Base-by-base conservation (phyloP, 2,329 filamentous ascomycete genomes). In the Fusarium sacchari region DNA sequence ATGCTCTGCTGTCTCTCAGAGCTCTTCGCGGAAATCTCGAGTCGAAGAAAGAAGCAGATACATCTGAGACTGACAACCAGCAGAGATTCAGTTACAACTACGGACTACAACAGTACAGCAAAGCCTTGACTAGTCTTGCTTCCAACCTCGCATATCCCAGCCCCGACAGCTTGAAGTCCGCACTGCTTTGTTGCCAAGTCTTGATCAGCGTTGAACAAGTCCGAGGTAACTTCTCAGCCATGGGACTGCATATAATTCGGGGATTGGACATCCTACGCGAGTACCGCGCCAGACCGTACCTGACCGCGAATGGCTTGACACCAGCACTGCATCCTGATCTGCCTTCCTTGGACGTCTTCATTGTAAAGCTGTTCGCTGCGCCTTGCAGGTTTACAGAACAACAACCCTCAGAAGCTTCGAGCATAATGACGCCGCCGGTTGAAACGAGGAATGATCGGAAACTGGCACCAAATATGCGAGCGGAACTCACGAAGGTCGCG, bases 191-290 rank as follows among this genome's bases (percentile, higher is more conserved):
- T 78, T 86, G 85, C 73, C 83, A 86, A 69, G 74, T 86, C 44
- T 82, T 86, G 69, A 85, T 86, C 72, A 85, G 84, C 72, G 85
- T 86, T 63, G 84, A 86, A 72, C 83, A 86, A 77, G 80, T 83
- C 59, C 79, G 79, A 36, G 75, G 77, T 10, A 84, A 85, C 60
- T 84, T 81, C 42, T 65, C 77, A 67, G 80, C 83, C 42, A 84
- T 86, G 83, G 81, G 79, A 44, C 82, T 83, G 49, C 84, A 86
- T 61, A 81, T 85, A 28, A 78, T 84, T 72, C 82, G 71, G 60
- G 84, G 84, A 62, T 80, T 86, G 49, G 77, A 75, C n/a, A 85
- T 86, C 72, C 83, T 86, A 81, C 81, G 78, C 67, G 80, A 85
- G 72, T 79, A 82, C 57, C 80, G 80, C 20, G 81, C 80, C 68